phyloP scores from a whole-genome alignment of 495 filamentous ascomycete species.

The Hapsidospora chrysogenum region DNA sequence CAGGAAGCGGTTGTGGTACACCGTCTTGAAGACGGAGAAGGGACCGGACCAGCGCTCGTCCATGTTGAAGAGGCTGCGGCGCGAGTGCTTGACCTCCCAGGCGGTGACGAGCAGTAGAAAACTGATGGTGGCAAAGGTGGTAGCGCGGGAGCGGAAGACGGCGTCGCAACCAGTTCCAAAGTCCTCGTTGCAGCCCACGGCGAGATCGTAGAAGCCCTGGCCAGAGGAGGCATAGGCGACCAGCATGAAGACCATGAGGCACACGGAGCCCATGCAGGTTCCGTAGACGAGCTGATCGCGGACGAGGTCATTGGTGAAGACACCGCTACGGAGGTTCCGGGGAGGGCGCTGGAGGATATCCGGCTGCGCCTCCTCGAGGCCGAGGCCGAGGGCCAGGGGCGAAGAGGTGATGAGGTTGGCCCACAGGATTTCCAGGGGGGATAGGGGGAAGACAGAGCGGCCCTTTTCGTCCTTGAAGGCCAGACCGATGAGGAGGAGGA shows the following conservation, averaged over 20 bases:
- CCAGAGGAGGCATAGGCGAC: slow-evolving; percentile 24
- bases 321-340: slow-evolving; percentile 27
- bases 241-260: slow-evolving; percentile 31
- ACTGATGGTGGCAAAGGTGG: slow-evolving; percentile 48
- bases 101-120: slow-evolving; percentile 40
- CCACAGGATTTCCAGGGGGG: slow-evolving; percentile 43
- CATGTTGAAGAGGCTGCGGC: slow-evolving; percentile 34
- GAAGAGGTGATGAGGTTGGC: slow-evolving; percentile 43
- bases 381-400: slow-evolving; percentile 40
- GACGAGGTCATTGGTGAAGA: slow-evolving; percentile 41
- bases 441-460: slow-evolving; percentile 38
- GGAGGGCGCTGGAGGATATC: slow-evolving; percentile 40
- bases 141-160: slow-evolving; percentile 50
- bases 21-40: slow-evolving; percentile 26
- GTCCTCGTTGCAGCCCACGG: slow-evolving; percentile 30
- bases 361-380: slow-evolving; percentile 37
- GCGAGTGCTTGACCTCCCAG: slow-evolving; percentile 41
- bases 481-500: slow-evolving; percentile 36
- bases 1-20: slow-evolving; percentile 40
- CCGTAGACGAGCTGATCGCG: slow-evolving; percentile 41
- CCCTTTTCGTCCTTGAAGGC: slow-evolving; percentile 32
- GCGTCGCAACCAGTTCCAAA: slow-evolving; percentile 25
- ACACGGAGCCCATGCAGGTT: slow-evolving; percentile 37
- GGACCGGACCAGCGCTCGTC: slow-evolving; percentile 22
- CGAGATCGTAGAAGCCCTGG: slow-evolving; percentile 18